Evolutionary conservation across 2,329 filamentous ascomycete genomes (phyloP).

Genomic region (Dichotomopilus funicola): DNA sequence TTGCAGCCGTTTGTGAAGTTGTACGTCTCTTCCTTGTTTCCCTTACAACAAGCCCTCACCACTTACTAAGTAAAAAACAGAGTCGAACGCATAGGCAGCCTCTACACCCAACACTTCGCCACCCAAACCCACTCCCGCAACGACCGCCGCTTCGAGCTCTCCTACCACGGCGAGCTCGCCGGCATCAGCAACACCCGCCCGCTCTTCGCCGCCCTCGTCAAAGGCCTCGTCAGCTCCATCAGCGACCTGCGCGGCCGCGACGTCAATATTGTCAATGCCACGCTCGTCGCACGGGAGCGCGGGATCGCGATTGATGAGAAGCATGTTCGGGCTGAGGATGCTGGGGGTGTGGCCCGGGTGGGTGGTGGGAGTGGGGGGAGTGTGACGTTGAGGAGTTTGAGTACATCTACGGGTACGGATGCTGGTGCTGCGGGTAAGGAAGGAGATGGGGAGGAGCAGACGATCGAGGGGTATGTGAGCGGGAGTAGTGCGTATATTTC

Average conservation of each 20-base stretch:
- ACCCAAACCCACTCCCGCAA: slow-evolving; percentile 42
- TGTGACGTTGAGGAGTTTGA: slow-evolving; percentile 54
- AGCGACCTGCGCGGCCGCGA: slow-evolving; percentile 59
- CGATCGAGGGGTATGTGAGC: slow-evolving; percentile 61
- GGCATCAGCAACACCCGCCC: slow-evolving; percentile 68
- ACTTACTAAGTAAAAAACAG: too few species aligned
- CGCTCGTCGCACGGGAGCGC: slow-evolving; percentile 67
- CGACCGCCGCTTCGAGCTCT: slow-evolving; percentile 65
- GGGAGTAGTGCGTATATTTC: slow-evolving; percentile 62
- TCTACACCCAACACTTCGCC: slow-evolving; percentile 72
- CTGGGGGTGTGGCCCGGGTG: too few species aligned
- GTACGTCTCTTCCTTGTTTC: too few species aligned
- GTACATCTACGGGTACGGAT: neutral
- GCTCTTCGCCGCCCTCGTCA: slow-evolving; percentile 70
- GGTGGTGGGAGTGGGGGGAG: too few species aligned
- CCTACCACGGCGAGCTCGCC: slow-evolving; percentile 70
- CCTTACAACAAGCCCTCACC: too few species aligned
- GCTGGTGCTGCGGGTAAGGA: slow-evolving; percentile 5
- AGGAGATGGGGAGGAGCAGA: slow-evolving; percentile 30
- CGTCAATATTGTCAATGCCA: slow-evolving; percentile 79
- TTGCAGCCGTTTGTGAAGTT: slow-evolving; percentile 70
- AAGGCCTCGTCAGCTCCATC: slow-evolving; percentile 65
- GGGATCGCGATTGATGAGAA: slow-evolving; percentile 73
- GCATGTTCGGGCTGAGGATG: slow-evolving; percentile 40
- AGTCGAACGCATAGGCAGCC: slow-evolving; percentile 69